phyloP scores from a whole-genome alignment of 129 eudicot species.

The Calendula officinalis region DNA sequence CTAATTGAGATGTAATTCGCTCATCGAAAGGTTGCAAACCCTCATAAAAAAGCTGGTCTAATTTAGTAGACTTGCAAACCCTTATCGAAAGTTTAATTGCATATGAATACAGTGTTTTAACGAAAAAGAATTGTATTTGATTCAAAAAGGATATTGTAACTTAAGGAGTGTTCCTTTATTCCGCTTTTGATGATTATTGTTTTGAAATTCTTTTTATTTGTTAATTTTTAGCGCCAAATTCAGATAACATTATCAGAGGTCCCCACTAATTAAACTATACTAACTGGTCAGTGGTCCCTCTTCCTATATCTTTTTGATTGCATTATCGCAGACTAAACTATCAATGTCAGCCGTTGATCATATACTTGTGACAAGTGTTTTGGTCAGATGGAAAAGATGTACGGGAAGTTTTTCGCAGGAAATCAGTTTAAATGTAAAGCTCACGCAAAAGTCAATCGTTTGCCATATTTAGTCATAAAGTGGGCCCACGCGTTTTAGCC shows the following conservation, averaged over 20 bases:
- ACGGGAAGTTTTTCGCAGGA: conserved; percentile 8
- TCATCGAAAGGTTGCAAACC: too few relatives aligned
- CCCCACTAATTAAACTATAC: neutral
- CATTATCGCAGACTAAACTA: neutral
- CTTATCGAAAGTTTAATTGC: too few relatives aligned
- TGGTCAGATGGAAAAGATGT: neutral
- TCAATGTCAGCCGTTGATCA: neutral
- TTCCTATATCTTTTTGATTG: neutral
- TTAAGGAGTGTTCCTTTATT: conserved; percentile 14
- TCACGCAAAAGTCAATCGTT: conserved; percentile 27
- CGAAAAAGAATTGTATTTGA: too few relatives aligned
- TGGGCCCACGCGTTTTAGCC: conserved; percentile 32
- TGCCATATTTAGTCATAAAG: conserved; percentile 13
- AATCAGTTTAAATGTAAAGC: conserved; percentile 9
- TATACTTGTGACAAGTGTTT: conserved; percentile 6
- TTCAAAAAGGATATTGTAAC: too few relatives aligned
- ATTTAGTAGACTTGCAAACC: too few relatives aligned
- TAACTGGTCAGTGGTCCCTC: neutral
- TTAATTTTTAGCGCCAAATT: conserved; percentile 23
- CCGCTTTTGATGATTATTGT: neutral
- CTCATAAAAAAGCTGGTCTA: too few relatives aligned
- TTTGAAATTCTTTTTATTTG: conserved; percentile 16
- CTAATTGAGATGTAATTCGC: too few relatives aligned
- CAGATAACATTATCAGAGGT: conserved; percentile 1
- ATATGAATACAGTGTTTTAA: too few relatives aligned